Conservation (phyloP, 2,329 filamentous ascomycete species). For the Colletotrichum musicola region DNA sequence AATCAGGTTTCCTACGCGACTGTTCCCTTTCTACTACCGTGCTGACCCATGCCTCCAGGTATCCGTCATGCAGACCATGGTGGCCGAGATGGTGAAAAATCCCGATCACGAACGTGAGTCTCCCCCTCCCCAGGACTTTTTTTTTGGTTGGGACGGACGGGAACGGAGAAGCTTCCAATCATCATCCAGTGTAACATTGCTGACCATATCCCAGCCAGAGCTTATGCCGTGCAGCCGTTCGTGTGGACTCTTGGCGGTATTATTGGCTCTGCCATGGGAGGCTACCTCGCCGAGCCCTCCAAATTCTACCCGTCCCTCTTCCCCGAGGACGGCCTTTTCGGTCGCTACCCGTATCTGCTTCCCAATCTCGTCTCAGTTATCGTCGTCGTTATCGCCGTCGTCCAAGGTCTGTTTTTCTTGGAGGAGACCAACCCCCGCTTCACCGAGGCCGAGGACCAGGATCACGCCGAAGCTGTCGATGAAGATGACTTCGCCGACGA, state of each 20-base stretch:
- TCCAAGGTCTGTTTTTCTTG: conserved; percentile 74
- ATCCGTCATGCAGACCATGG: conserved; percentile 57
- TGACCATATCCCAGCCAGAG: conserved; percentile 43
- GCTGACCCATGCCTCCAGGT: conserved; percentile 29
- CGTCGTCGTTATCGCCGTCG: conserved; percentile 73
- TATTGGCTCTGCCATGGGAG: conserved; percentile 53
- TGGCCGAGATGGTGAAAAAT: conserved; percentile 56
- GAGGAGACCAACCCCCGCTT: conserved; percentile 55
- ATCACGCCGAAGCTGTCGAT: conserved; percentile 38
- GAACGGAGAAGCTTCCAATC: no score
- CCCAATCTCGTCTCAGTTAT: conserved; percentile 69
- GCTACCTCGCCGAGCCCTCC: conserved; percentile 52
- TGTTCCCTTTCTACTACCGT: no score
- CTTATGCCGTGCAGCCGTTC: conserved; percentile 53
- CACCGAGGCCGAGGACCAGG: conserved; percentile 20
- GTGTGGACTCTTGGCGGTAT: conserved; percentile 54
- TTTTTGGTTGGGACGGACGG: no score
- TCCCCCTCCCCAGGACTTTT: not conserved
- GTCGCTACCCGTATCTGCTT: conserved; percentile 77
- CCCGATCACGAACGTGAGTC: conserved; percentile 55
- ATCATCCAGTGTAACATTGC: conserved; percentile 3
- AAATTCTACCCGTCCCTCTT: conserved; percentile 52
- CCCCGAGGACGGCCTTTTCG: conserved; percentile 57
- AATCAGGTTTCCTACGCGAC: no score
- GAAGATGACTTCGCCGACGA: conserved; percentile 46